Conservation (phyloP, 768 basidiomycete species). For the Mycena capillaripes region DNA sequence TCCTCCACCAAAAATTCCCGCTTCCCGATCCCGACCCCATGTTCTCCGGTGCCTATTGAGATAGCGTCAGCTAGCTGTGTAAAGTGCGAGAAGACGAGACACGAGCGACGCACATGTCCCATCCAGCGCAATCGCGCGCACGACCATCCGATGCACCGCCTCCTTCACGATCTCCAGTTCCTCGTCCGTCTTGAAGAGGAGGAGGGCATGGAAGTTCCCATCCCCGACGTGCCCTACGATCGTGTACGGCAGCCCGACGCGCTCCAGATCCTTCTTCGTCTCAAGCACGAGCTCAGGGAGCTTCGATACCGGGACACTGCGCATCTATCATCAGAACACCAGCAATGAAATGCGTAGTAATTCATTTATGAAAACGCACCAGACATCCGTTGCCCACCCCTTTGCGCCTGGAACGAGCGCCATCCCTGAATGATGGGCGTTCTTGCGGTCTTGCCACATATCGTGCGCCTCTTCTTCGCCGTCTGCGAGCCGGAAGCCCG, state of each 20-base stretch:
- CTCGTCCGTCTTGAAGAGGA: constrained; percentile 71
- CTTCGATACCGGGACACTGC: constrained; percentile 24
- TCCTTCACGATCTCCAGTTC: constrained; percentile 59
- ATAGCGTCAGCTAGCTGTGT: neutral
- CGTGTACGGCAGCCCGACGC: constrained; percentile 19
- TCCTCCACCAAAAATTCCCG: constrained; percentile 84
- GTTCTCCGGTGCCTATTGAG: constrained; percentile 78
- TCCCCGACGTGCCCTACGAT: constrained; percentile 45
- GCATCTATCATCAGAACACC: neutral
- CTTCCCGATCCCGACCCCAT: constrained; percentile 92
- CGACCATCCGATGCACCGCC: constrained; percentile 73
- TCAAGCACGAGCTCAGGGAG: constrained; percentile 28
- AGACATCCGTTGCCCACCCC: constrained; percentile 85
- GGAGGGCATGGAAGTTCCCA: constrained; percentile 65
- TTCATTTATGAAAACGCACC: constrained; percentile 50
- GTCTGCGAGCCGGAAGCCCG: constrained; percentile 75
- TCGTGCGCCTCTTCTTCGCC: constrained; percentile 74
- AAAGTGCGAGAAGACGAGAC: neutral
- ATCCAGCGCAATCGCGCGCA: constrained; percentile 77
- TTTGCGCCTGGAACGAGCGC: constrained; percentile 69
- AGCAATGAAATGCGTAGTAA: no score
- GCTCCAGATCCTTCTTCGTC: constrained; percentile 24
- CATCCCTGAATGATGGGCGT: constrained; percentile 70
- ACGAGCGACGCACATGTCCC: constrained; percentile 70
- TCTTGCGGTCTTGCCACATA: constrained; percentile 83